Percentiles rank a stretch among this genome's conserved stretches.
These are phyloP conservation scores for Xylaria bambusicola DNA, from an alignment of 495 filamentous ascomycete species.

Conservation along the genomic window DNA sequence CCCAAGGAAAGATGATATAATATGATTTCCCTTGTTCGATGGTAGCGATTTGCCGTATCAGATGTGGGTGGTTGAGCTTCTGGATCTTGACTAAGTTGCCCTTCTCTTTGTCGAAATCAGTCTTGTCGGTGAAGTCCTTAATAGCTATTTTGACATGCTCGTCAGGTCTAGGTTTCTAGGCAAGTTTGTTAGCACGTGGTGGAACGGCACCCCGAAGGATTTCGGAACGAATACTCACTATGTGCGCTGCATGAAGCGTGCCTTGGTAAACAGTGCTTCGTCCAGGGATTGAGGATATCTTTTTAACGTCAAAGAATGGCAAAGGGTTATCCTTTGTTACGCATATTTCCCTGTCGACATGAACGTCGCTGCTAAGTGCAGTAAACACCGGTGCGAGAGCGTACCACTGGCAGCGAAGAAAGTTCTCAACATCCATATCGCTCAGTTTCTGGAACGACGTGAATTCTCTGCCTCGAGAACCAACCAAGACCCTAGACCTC, in stretches of 20 bases:
- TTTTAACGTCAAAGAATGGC: background rate
- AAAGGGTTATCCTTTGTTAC: too few relatives aligned
- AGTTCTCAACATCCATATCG: background rate
- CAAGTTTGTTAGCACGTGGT: background rate
- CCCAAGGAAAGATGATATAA: constrained; percentile 23
- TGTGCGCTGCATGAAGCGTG: background rate
- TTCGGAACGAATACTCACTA: background rate
- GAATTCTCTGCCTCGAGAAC: background rate
- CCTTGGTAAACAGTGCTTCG: background rate
- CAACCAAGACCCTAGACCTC: background rate
- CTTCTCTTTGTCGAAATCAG: background rate
- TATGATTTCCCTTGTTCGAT: background rate
- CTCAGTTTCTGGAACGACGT: background rate
- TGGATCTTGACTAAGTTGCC: background rate
- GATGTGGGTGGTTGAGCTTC: constrained; percentile 13
- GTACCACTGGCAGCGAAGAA: background rate
- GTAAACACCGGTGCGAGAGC: background rate
- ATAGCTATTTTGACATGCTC: background rate
- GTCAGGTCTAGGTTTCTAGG: background rate
- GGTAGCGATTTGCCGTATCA: constrained; percentile 22
- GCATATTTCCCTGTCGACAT: background rate
- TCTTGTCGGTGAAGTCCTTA: background rate
- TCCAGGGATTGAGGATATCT: background rate
- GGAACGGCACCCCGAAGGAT: background rate
- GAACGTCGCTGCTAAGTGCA: background rate